Base-by-base conservation (phyloP, 2,329 filamentous ascomycete species). In the Ciborinia camelliae region DNA sequence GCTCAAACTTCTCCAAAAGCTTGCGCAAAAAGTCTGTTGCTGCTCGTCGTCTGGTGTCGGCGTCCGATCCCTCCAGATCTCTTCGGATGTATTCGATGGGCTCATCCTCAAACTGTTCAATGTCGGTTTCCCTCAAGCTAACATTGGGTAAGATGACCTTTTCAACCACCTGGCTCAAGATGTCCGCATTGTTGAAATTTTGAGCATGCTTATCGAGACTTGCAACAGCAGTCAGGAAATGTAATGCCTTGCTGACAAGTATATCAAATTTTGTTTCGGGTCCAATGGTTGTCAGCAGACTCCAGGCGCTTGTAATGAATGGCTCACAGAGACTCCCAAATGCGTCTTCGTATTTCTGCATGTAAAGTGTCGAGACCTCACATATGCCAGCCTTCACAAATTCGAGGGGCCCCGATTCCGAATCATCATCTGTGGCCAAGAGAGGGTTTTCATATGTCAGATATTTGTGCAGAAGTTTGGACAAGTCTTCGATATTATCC, bases 41-140 rank as follows among this genome's bases (percentile, higher is more conserved):
- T 48, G 95, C 94, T 73, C 95, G 86, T 70, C 95, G 84, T 73
- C 95, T 84, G 1, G 95, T 99, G 75, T 98, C 95, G 63, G 90
- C 96, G 77, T 99, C 95, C 1, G 95, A 97, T 8, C 95, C 95
- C 76, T 99, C 95, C 55, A 99, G 81, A 77, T 99, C 95, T 73
- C 92, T 86, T 68, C 95, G 86, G 74, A 99, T 99, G 75, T 96
- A 99, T 77, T 99, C 95, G 70, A 99, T 99, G 0, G 95, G 95
- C 79, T 99, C 96, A 75, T 99, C 96, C 75, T 99, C 95, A 72
- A 99, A 98, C 70, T 97, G 84, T 76, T 99, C 95, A 63, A 97
- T 85, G 70, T 99, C 96, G 0, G 93, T 95, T 73, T 97, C 95
- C 70, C 96, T 87, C 66, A 99, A 81, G 20, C 90, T 90, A 65